Evolutionary conservation across 495 filamentous ascomycete genomes (phyloP).

Genomic region (Trichoderma orchidacearum): DNA sequence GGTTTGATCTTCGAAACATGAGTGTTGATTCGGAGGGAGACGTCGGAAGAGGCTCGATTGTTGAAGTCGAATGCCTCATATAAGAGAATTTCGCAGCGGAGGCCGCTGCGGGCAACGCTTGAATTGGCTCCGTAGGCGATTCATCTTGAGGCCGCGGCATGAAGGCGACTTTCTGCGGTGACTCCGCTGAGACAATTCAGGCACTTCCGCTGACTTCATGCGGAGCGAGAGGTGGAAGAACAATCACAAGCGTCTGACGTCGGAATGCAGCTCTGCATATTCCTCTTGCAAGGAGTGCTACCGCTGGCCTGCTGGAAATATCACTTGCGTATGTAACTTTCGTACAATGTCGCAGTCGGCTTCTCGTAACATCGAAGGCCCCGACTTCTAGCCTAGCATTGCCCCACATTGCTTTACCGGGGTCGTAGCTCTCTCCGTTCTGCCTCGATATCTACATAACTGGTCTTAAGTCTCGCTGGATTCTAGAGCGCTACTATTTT

Average conservation of each 20-base stretch:
- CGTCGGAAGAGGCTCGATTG: conserved; percentile 16
- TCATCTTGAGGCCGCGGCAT: conserved; percentile 32
- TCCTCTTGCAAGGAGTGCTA: neutral
- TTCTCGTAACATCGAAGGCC: neutral
- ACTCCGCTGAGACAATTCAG: neutral
- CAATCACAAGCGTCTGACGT: neutral
- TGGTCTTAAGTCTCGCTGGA: no score
- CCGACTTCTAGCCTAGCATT: neutral
- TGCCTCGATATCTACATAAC: neutral
- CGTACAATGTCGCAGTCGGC: neutral
- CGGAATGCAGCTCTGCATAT: neutral
- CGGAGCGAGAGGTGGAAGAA: neutral
- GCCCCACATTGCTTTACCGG: neutral
- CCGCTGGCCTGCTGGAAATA: neutral
- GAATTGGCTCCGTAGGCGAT: conserved; percentile 22
- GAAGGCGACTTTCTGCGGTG: conserved; percentile 9
- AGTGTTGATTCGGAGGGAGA: conserved; percentile 30
- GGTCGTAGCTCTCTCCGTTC: neutral
- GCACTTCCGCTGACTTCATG: neutral
- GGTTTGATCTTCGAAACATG: conserved; percentile 35
- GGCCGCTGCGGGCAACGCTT: conserved; percentile 26
- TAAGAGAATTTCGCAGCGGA: conserved; percentile 18
- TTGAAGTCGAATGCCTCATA: conserved; percentile 19
- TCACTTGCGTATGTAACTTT: neutral
- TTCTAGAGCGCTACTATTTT: no score